Base-by-base conservation (phyloP, 768 basidiomycete genomes). In the Suillus subluteus region DNA sequence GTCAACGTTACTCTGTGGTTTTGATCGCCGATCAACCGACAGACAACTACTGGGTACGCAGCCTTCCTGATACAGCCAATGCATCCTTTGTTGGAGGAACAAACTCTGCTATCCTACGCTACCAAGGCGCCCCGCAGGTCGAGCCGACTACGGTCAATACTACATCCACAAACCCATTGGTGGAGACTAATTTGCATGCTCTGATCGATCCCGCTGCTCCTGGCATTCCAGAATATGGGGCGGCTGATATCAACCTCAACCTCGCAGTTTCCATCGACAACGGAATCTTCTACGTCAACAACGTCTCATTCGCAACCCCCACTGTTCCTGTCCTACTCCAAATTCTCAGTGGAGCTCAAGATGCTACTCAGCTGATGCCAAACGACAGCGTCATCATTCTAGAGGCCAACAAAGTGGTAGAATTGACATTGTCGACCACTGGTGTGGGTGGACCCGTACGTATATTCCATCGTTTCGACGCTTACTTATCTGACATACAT, bases 31-130 rank as follows among this genome's bases (percentile, higher is more conserved):
- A 79, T 58, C 76, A 79, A 52, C 43, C 73, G 0, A 68, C 77
- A 0, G 75, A 66, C 35, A 81, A 81, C 66, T 67, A 88, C 74
- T 89, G 86, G 85, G 79, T 87, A 38, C 81, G 83, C 21, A 80
- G 82, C 1, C 32, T 74, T 18, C 78, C 82, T 3, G 72, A 18
- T 11, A 18, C 69, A 6, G 56, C 70, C 9, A 71, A 65, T 23
- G 16, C 73, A 2, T 66, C 67, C 9, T 79, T 79, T 55, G 1
- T 64, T 0, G 79, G 77, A 15, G 86, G 86, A n/a, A 67, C 84
- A 30, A 88, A 86, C 72, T 85, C 83, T 16, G 88, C 85, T 1
- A 86, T 87, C 58, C 74, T 87, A 8, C 81, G 83, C 15, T 88
- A 88, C 71, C 64, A 40, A 13, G 84, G 83, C 15, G 84, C 83